Percentiles rank a stretch among this genome's conserved stretches.
Conservation (phyloP, 2,329 filamentous ascomycete genomes). For the Ophiostoma ips region DNA sequence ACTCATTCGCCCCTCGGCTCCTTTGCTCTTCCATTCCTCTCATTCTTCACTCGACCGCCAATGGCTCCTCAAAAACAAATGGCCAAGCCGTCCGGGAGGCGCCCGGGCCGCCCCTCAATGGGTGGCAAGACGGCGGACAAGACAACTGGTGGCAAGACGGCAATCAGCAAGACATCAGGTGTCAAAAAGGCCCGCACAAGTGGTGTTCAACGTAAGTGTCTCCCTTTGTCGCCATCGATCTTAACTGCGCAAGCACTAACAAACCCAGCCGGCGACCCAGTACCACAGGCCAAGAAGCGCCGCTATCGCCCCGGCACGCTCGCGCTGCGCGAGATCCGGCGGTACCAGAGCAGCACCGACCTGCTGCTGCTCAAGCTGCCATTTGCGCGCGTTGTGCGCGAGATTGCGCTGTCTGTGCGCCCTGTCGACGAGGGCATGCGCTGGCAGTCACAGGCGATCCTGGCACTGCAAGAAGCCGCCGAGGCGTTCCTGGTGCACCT, state of each 20-base stretch:
- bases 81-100: not conserved
- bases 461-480: constrained; percentile 86
- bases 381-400: constrained; percentile 65
- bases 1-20: no score
- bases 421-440: constrained; percentile 57
- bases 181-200: constrained; percentile 1
- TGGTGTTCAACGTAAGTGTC: constrained; percentile 4
- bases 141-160: no score
- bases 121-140: constrained; percentile 1
- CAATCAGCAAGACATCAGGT: not conserved
- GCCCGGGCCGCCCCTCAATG: constrained; percentile 2
- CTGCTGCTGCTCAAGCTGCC: constrained; percentile 70
- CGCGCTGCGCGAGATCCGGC: constrained; percentile 81
- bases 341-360: constrained; percentile 81
- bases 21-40: no score
- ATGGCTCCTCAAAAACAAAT: constrained; percentile 3
- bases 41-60: not conserved
- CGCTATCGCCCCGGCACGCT: constrained; percentile 69
- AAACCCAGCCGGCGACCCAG: constrained; percentile 55
- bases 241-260: not conserved
- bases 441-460: constrained; percentile 93
- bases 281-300: constrained; percentile 46
- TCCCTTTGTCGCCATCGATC: no score
- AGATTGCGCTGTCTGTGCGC: constrained; percentile 55
- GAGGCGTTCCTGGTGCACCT: constrained; percentile 91